These are phyloP conservation scores for Phoma sp. DNA, from an alignment of 2,329 filamentous ascomycete genomes.

Conservation along the genomic window DNA sequence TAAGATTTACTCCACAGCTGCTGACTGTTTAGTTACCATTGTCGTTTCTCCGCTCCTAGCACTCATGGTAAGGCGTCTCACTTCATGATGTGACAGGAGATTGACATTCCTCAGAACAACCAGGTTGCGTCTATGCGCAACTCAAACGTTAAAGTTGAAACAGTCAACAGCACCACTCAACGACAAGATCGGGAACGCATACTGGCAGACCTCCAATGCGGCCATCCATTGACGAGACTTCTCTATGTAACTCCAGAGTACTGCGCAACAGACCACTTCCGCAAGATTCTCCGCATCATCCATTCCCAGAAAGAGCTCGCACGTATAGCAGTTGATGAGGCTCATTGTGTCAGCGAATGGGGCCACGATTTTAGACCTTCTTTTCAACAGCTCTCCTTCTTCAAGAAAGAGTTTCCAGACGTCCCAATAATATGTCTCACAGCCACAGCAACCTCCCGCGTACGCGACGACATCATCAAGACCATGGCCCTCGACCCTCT, in stretches of 20 bases:
- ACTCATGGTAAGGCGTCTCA: conserved; percentile 72
- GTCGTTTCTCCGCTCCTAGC: conserved; percentile 89
- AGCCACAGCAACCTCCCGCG: conserved; percentile 83
- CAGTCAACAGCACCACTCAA: conserved; percentile 85
- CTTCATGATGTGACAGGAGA: neutral
- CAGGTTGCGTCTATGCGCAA: conserved; percentile 82
- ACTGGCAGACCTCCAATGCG: conserved; percentile 82
- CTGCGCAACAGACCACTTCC: conserved; percentile 79
- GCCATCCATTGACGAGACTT: conserved; percentile 81
- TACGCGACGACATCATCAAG: conserved; percentile 81
- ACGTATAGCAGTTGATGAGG: conserved; percentile 89
- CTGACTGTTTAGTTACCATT: conserved; percentile 72
- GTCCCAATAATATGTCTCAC: conserved; percentile 94
- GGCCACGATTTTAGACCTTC: conserved; percentile 95
- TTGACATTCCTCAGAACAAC: conserved; percentile 70
- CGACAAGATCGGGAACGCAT: conserved; percentile 70
- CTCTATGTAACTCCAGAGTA: conserved; percentile 95
- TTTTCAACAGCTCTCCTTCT: conserved; percentile 87
- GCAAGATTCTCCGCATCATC: conserved; percentile 74
- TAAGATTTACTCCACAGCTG: neutral
- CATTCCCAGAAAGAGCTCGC: conserved; percentile 84
- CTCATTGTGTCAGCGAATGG: conserved; percentile 98
- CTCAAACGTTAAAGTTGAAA: conserved; percentile 79
- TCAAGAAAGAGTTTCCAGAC: conserved; percentile 79
- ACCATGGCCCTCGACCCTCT: conserved; percentile 73